Percentiles rank a stretch among this genome's conserved stretches.
phyloP scores from a whole-genome alignment of 495 filamentous ascomycete species.

The Astrothelium subdiscretum region DNA sequence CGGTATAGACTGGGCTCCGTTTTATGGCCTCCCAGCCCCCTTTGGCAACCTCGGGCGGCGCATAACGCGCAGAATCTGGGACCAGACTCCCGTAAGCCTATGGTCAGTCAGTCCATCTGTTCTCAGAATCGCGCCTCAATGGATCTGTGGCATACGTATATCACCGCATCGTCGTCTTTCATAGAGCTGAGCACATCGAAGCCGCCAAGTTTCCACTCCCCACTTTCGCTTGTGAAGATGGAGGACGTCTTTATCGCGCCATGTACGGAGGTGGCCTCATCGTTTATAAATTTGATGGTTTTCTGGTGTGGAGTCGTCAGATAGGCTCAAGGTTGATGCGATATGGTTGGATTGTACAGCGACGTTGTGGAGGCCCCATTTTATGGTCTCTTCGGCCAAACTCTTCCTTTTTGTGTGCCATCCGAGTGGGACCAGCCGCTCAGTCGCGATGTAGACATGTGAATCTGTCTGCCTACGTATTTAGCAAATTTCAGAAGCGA shows the following conservation, averaged over 20 bases:
- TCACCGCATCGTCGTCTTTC: conserved; percentile 86
- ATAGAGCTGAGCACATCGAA: conserved; percentile 90
- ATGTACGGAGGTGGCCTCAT: conserved; percentile 82
- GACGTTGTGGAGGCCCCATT: conserved; percentile 84
- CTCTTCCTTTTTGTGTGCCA: conserved; percentile 82
- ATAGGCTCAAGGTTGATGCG: not conserved
- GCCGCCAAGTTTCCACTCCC: conserved; percentile 92
- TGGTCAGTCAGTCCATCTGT: not conserved
- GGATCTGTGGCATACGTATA: conserved; percentile 52
- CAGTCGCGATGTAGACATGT: conserved; percentile 90
- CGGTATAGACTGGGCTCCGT: conserved; percentile 64
- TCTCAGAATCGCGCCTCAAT: conserved; percentile 3
- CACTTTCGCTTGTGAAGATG: conserved; percentile 84
- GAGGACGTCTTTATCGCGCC: conserved; percentile 75
- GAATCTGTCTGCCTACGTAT: conserved; percentile 57
- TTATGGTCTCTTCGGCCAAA: conserved; percentile 75
- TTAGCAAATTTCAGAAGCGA: conserved; percentile 10
- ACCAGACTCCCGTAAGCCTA: conserved; percentile 78
- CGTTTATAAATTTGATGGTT: conserved; percentile 91
- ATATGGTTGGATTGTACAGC: conserved; percentile 44
- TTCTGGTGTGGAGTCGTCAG: conserved; percentile 39
- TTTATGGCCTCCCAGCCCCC: conserved; percentile 82
- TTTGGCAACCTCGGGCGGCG: conserved; percentile 75
- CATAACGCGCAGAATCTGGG: conserved; percentile 69
- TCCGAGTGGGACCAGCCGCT: conserved; percentile 68